Percentiles rank a stretch among this genome's conserved stretches.
These are phyloP conservation scores for Ophiostoma sp. DNA, from an alignment of 2,329 filamentous ascomycete genomes.

Conservation along the genomic window DNA sequence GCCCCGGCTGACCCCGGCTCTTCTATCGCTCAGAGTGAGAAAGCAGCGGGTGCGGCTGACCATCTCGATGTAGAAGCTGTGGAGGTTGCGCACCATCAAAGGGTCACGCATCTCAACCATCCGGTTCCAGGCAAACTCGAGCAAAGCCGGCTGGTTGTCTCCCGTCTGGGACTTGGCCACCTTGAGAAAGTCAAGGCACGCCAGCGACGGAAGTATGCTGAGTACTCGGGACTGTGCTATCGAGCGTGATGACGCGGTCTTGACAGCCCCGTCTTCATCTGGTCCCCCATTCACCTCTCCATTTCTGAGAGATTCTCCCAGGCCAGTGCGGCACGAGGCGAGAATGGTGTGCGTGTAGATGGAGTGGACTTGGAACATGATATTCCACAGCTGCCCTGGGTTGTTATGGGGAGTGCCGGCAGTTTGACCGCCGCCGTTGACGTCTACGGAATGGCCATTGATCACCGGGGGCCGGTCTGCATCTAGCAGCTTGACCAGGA, in stretches of 20 bases:
- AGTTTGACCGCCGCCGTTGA: no score
- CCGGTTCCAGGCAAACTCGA: constrained; percentile 47
- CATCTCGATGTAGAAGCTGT: not conserved
- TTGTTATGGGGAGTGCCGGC: not conserved
- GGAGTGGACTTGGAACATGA: not conserved
- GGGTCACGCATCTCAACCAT: constrained; percentile 48
- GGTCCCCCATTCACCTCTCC: not conserved
- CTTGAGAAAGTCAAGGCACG: constrained; percentile 43
- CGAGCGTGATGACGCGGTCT: not conserved
- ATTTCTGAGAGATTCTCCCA: not conserved
- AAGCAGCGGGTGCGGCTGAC: not conserved
- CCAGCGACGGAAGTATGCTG: constrained; percentile 46
- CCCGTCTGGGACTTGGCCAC: constrained; percentile 21
- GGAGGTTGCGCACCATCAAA: constrained; percentile 46
- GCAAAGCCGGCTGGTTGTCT: constrained; percentile 32
- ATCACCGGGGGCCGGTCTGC: constrained; percentile 43
- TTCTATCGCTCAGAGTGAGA: not conserved
- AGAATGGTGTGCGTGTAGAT: not conserved
- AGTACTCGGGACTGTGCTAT: constrained; percentile 50
- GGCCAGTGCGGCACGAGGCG: no score
- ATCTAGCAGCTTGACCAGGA: constrained; percentile 51
- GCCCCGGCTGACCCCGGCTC: not conserved
- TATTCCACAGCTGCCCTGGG: not conserved
- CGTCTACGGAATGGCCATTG: no score
- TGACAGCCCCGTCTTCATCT: not conserved